Conservation (phyloP, 257 asterid genomes). For the Fraxinus quadrangulata region DNA sequence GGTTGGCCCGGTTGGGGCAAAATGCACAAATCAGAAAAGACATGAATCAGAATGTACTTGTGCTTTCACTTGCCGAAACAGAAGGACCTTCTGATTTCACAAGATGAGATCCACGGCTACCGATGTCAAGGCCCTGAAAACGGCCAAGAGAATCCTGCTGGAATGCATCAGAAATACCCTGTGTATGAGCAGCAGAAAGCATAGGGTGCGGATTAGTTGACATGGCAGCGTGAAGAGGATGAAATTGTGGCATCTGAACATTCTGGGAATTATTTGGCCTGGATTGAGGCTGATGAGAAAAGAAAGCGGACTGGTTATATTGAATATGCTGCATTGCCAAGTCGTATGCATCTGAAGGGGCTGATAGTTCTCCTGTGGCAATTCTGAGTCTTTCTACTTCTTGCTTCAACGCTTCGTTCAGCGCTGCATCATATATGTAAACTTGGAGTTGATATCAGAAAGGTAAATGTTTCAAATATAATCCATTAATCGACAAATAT, state of each 20-base stretch:
- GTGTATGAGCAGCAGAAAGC: slow-evolving; percentile 30
- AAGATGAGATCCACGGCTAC: slow-evolving; percentile 46
- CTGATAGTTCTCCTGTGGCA: slow-evolving; percentile 74
- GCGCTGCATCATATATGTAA: slow-evolving; percentile 45
- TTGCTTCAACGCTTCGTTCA: slow-evolving; percentile 83
- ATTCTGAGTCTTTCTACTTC: slow-evolving; percentile 82
- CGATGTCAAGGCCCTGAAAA: slow-evolving; percentile 65
- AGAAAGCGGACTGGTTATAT: slow-evolving; percentile 60
- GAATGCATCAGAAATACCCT: slow-evolving; percentile 32
- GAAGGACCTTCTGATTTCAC: slow-evolving; percentile 66
- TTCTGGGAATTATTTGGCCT: slow-evolving; percentile 47
- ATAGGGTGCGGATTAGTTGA: slow-evolving; percentile 49
- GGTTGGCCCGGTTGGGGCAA: slow-evolving; percentile 5
- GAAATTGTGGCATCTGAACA: slow-evolving; percentile 65
- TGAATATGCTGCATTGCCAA: slow-evolving; percentile 68
- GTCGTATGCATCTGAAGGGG: slow-evolving; percentile 54
- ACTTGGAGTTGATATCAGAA: no score
- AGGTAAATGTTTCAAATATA: no score
- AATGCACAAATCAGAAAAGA: slow-evolving; percentile 14
- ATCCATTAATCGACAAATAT: no score
- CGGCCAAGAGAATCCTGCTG: slow-evolving; percentile 58
- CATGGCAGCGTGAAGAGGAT: slow-evolving; percentile 52
- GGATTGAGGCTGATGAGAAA: slow-evolving; percentile 53
- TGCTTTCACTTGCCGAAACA: slow-evolving; percentile 63
- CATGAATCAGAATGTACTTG: slow-evolving; percentile 51